Conservation (phyloP, 352 stramenopile species). For the Phytophthora litchii region DNA sequence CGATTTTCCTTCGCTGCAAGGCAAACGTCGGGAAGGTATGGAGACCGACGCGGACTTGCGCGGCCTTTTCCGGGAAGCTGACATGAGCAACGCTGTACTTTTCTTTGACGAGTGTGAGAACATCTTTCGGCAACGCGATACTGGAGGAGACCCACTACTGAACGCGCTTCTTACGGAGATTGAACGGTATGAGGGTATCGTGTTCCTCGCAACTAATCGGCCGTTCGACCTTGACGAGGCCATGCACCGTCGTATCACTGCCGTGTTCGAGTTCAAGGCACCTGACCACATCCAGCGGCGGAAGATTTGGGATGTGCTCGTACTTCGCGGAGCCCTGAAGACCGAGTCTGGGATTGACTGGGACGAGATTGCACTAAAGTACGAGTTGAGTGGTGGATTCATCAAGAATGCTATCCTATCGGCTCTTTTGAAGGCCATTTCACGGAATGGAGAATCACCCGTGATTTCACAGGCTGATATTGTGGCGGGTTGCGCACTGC, state of each 20-base stretch:
- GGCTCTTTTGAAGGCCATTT: conserved; percentile 80
- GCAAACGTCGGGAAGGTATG: conserved; percentile 76
- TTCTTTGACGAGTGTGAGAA: conserved; percentile 92
- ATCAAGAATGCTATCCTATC: conserved; percentile 92
- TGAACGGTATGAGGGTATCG: conserved; percentile 88
- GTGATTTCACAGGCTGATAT: conserved; percentile 84
- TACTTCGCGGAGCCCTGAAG: conserved; percentile 53
- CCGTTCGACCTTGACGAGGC: conserved; percentile 90
- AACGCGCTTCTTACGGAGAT: conserved; percentile 90
- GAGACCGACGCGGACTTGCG: conserved; percentile 83
- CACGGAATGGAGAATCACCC: conserved; percentile 51
- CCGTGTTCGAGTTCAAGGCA: conserved; percentile 89
- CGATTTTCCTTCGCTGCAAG: conserved; percentile 86
- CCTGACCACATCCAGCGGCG: conserved; percentile 83
- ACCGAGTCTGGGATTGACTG: conserved; percentile 78
- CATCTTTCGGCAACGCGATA: conserved; percentile 87
- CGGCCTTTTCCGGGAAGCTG: conserved; percentile 84
- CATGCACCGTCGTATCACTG: conserved; percentile 91
- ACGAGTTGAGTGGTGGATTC: conserved; percentile 89
- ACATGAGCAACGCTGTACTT: conserved; percentile 90
- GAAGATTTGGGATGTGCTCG: conserved; percentile 86
- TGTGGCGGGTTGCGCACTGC: conserved; percentile 77
- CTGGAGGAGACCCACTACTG: conserved; percentile 75
- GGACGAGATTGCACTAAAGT: conserved; percentile 86
- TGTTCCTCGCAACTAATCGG: conserved; percentile 90